phyloP scores from a whole-genome alignment of 2,329 filamentous ascomycete species.

The Clarireedia sp. region DNA sequence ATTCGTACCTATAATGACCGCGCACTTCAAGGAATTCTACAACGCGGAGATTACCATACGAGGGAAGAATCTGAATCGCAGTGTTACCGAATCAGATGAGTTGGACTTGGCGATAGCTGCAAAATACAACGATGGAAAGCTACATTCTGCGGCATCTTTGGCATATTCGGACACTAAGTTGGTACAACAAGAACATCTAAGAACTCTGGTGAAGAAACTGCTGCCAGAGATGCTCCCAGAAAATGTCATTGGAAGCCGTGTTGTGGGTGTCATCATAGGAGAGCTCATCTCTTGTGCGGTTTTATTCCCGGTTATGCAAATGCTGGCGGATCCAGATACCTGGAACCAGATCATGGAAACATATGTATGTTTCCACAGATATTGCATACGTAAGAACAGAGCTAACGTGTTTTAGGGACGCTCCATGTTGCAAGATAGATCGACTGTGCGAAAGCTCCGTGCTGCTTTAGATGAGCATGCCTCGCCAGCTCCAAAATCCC shows the following conservation, averaged over 20 bases:
- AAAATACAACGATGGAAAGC: constrained; percentile 80
- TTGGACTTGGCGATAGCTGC: constrained; percentile 90
- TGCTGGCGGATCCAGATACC: constrained; percentile 84
- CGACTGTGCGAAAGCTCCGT: constrained; percentile 84
- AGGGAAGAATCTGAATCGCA: constrained; percentile 79
- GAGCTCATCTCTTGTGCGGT: constrained; percentile 95
- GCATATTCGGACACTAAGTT: constrained; percentile 77
- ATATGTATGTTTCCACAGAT: constrained; percentile 40
- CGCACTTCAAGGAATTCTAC: constrained; percentile 84
- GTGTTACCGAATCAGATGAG: constrained; percentile 93
- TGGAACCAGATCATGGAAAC: constrained; percentile 97
- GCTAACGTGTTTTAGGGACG: constrained; percentile 47
- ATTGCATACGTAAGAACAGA: not conserved
- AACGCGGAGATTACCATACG: constrained; percentile 81
- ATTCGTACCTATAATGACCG: constrained; percentile 79
- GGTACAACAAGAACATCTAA: constrained; percentile 81
- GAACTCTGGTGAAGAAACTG: constrained; percentile 63
- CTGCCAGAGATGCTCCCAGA: constrained; percentile 68
- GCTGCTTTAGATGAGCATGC: constrained; percentile 92
- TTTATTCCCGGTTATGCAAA: constrained; percentile 68
- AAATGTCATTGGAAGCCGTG: constrained; percentile 67
- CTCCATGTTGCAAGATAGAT: constrained; percentile 85
- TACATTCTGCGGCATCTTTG: constrained; percentile 79
- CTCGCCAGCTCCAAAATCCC: constrained; percentile 62
- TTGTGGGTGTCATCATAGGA: constrained; percentile 71